phyloP scores from a whole-genome alignment of 768 basidiomycete species.

The Terana coerulea region DNA sequence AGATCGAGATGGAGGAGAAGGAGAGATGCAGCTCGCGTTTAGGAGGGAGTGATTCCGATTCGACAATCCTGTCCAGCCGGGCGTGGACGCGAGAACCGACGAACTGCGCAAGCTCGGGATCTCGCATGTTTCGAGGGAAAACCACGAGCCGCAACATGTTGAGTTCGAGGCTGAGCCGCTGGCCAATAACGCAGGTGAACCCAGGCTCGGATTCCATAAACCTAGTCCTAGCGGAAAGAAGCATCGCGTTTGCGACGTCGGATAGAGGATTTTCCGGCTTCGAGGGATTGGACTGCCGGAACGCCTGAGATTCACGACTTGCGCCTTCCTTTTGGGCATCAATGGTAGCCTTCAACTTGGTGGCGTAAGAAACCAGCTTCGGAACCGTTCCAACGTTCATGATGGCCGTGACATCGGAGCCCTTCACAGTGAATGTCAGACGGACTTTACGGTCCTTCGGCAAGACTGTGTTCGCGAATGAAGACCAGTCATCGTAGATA shows the following conservation, averaged over 20 bases:
- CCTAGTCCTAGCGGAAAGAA: constrained; percentile 66
- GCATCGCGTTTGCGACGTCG: constrained; percentile 82
- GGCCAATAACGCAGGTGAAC: constrained; percentile 59
- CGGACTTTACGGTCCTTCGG: constrained; percentile 52
- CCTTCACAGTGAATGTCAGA: constrained; percentile 72
- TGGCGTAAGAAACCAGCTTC: constrained; percentile 66
- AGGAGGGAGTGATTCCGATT: constrained; percentile 43
- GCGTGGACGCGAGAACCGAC: constrained; percentile 66
- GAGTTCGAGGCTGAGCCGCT: constrained; percentile 71
- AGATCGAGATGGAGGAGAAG: constrained; percentile 74
- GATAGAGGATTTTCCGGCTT: constrained; percentile 79
- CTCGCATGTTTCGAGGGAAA: constrained; percentile 78
- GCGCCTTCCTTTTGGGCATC: constrained; percentile 73
- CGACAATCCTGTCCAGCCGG: constrained; percentile 60
- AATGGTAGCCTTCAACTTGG: constrained; percentile 72
- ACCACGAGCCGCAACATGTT: constrained; percentile 63
- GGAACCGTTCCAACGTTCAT: constrained; percentile 76
- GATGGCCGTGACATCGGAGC: constrained; percentile 62
- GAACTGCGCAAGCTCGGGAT: constrained; percentile 75
- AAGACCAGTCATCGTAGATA: constrained; percentile 82
- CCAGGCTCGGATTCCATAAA: constrained; percentile 65
- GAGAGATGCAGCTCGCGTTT: constrained; percentile 66
- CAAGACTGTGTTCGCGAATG: constrained; percentile 35
- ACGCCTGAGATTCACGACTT: constrained; percentile 72
- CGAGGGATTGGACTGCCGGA: constrained; percentile 65